Base-by-base conservation (phyloP, 768 basidiomycete species). In the Auriscalpium microsporum region DNA sequence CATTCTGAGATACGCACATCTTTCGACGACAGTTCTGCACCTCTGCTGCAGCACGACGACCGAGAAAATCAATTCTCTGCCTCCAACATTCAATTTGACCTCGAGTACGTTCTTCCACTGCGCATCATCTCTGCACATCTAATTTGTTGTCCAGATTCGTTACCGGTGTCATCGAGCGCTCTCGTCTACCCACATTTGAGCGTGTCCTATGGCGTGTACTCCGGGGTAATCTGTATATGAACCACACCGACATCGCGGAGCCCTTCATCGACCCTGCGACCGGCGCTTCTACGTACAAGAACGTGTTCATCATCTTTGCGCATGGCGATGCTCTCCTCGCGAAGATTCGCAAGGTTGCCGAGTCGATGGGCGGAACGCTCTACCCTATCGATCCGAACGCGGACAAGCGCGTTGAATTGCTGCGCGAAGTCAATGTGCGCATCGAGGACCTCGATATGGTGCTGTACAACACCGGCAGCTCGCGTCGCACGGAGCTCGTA, bases 231-330 rank as follows among this genome's bases (percentile, higher is more conserved):
- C 77, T 99, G 19, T 99, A 95, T 75, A 98, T 99, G 95, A 99
- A 97, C 72, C 87, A 93, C 70, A 90, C 86, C 53, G 94, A 98
- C 71, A 98, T 99, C 62, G 78, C 80, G 40, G 91, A 95, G 62
- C 88, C 92, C 7, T 96, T 98, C 64, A 78, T 92, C 55, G 92
- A 98, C 67, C 88, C 94, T 13, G 78, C 76, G 19, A 90, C 90
- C 0, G 87, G 86, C 37, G 75, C 72, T 17, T 90, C 94, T 73
- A 89, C 88, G 19, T 83, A 89, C 75, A 99, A 98, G 80, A 94
- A 97, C 64, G 96, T 98, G 42, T 99, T 99, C 75, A 95, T 99
- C 73, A 98, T 99, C 67, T 99, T 99, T 64, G 96, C 96, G 0
- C 94, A 99, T 63, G 96, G 96, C 16, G 86, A 90, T 40, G 84